Evolutionary conservation across 768 basidiomycete species (phyloP).

Genomic region (Suillus discolor): DNA sequence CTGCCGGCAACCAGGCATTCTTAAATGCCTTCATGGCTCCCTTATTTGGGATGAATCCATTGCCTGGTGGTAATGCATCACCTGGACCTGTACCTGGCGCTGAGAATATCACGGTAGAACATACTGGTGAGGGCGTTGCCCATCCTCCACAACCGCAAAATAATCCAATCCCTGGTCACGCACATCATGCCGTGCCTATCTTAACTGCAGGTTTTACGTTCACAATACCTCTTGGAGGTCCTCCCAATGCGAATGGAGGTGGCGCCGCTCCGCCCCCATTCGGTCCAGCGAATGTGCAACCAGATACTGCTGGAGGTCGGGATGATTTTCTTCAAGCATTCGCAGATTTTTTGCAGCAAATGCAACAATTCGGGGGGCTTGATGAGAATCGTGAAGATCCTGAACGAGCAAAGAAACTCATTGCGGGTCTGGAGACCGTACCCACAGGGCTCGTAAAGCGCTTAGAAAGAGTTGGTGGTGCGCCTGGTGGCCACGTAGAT

Average conservation of each 20-base stretch:
- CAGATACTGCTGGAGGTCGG: conserved; percentile 13
- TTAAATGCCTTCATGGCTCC: conserved; percentile 25
- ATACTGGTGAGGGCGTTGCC: conserved; percentile 30
- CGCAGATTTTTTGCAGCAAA: conserved; percentile 30
- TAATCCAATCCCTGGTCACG: conserved; percentile 26
- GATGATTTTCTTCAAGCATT: conserved; percentile 29
- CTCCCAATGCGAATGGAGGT: conserved; percentile 13
- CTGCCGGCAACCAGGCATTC: conserved; percentile 9
- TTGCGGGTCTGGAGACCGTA: conserved; percentile 67
- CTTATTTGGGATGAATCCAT: conserved; percentile 25
- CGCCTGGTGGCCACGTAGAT: conserved; percentile 35
- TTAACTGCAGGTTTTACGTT: conserved; percentile 36
- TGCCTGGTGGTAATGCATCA: conserved; percentile 9
- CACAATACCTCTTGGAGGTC: conserved; percentile 36
- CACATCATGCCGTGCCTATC: conserved; percentile 24
- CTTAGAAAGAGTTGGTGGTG: conserved; percentile 52
- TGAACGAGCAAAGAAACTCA: conserved; percentile 62
- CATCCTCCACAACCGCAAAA: conserved; percentile 21
- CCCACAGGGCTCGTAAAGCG: conserved; percentile 66
- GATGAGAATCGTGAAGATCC: conserved; percentile 59
- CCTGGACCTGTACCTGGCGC: conserved; percentile 8
- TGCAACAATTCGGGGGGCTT: conserved; percentile 20
- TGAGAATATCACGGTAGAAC: conserved; percentile 25
- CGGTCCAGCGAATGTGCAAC: conserved; percentile 5
- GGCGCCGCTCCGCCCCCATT: conserved; percentile 10